A percentile compares a stretch with the other conserved stretches of the same genome.
These are phyloP conservation scores for Colletotrichum zoysiae DNA, from an alignment of 2,329 filamentous ascomycete genomes.

Conservation along the genomic window DNA sequence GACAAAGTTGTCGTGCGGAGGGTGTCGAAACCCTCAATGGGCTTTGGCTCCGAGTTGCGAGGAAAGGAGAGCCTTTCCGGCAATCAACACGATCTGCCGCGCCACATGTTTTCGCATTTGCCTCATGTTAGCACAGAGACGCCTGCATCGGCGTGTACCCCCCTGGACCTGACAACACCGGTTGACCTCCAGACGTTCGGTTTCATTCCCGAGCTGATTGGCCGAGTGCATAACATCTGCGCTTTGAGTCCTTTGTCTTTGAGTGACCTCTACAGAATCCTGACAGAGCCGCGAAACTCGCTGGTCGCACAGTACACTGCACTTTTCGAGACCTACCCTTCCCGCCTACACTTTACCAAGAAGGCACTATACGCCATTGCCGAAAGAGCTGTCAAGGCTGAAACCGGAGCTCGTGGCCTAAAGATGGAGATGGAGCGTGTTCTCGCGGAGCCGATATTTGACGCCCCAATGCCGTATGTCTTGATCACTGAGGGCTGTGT, in stretches of 20 bases:
- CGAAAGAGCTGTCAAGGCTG: conserved; percentile 68
- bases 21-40: conserved; percentile 87
- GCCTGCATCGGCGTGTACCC: conserved; percentile 60
- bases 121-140: conserved; percentile 62
- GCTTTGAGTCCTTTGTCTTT: conserved; percentile 82
- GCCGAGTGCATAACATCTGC: conserved; percentile 91
- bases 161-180: conserved; percentile 79
- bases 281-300: conserved; percentile 92
- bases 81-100: conserved; percentile 72
- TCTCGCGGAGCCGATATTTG: conserved; percentile 84
- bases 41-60: conserved; percentile 88
- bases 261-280: conserved; percentile 81
- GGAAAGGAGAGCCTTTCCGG: conserved; percentile 62
- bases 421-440: conserved; percentile 86
- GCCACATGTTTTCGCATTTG: conserved; percentile 68
- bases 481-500: conserved; percentile 80
- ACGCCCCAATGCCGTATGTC: conserved; percentile 81
- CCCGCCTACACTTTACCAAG: conserved; percentile 85
- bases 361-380: conserved; percentile 86
- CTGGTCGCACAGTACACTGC: conserved; percentile 90
- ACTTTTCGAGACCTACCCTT: conserved; percentile 84
- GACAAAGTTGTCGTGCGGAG: conserved; percentile 89
- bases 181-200: conserved; percentile 86
- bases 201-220: conserved; percentile 94
- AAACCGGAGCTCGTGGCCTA: conserved; percentile 83